Evolutionary conservation across 2,329 filamentous ascomycete species (phyloP), one percentile per base, ranked within the genome.

Genomic region (Metarhizium brunneum): DNA sequence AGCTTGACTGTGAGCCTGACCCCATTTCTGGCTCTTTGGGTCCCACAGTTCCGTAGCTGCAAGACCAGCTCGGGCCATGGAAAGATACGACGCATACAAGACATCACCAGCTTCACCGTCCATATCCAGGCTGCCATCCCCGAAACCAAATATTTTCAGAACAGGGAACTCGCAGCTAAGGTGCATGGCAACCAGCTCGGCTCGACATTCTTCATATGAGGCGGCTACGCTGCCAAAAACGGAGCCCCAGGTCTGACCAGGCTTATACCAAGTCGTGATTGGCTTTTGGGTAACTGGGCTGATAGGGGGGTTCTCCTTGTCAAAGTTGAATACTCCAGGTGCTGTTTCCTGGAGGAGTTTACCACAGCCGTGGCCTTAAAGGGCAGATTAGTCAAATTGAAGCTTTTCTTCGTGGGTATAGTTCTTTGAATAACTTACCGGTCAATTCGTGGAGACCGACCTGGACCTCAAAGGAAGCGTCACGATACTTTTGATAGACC

Each of bases 31-130:
- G 63, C 81, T 85, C 74, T 92, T 92, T 6, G 91, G 91, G 65
- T 96, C 91, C 91, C 91, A 97, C 78, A 94, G 90, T 69, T 97
- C 92, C 25, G 97, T 80, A 1, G 92, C 88, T 6, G 85, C 83
- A 48, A 99, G 78, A 58, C 94, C 94, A n/a, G 91, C 90, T 42
- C 92, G 84, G 14, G 94, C 94, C 92, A 99, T 97, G 62, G 86
- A 85, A 10, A 99, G 81, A 69, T 97, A 99, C 2, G 88, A 86
- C 0, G 86, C 84, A 65, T 92, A 96, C 7, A 97, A 82, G 6
- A 99, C 84, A 66, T 96, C 88, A 47, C 91, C 92, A 10, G 91
- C 90, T 65, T 88, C 83, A 57, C 82, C 80, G 61, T 88, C 75
- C 62, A 95, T 86, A 64, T 95, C 80, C 53, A 79, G 72, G 18